Evolutionary conservation across 2,329 filamentous ascomycete genomes (phyloP).

Genomic region (Colletotrichum karsti): DNA sequence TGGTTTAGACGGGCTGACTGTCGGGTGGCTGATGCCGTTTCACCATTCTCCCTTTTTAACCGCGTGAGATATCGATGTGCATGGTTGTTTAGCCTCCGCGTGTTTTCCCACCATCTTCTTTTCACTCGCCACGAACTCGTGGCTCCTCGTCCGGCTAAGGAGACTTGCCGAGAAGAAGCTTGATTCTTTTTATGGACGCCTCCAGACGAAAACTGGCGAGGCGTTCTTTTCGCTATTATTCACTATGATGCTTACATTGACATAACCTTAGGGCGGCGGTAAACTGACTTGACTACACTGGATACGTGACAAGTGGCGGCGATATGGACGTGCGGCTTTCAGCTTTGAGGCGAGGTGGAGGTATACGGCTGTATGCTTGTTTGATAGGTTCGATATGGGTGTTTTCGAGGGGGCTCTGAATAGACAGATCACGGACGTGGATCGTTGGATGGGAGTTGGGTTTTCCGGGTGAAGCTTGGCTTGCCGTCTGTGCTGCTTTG

Average conservation of each 20-base stretch:
- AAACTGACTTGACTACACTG: not conserved
- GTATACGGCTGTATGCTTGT: no score
- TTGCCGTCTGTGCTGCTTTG: no score
- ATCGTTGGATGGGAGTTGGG: no score
- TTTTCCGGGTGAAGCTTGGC: no score
- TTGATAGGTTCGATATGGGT: no score
- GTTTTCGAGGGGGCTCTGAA: no score
- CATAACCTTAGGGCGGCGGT: not conserved
- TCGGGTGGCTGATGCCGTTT: not conserved
- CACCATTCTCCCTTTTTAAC: not conserved
- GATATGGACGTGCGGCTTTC: not conserved
- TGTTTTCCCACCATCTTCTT: not conserved
- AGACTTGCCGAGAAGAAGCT: slow-evolving; percentile 1
- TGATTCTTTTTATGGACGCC: not conserved
- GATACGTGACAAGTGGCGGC: not conserved
- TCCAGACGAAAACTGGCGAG: not conserved
- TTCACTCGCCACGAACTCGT: slow-evolving; percentile 1
- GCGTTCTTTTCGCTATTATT: not conserved
- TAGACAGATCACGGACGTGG: no score
- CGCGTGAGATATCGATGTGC: no score
- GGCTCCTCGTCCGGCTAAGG: not conserved
- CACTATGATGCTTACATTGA: not conserved
- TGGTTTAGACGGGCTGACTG: not conserved
- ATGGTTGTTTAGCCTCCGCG: no score
- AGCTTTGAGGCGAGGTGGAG: not conserved